Evolutionary conservation across 148 eudicot genomes (phyloP).

Genomic region (Rhododendron griersonianum): DNA sequence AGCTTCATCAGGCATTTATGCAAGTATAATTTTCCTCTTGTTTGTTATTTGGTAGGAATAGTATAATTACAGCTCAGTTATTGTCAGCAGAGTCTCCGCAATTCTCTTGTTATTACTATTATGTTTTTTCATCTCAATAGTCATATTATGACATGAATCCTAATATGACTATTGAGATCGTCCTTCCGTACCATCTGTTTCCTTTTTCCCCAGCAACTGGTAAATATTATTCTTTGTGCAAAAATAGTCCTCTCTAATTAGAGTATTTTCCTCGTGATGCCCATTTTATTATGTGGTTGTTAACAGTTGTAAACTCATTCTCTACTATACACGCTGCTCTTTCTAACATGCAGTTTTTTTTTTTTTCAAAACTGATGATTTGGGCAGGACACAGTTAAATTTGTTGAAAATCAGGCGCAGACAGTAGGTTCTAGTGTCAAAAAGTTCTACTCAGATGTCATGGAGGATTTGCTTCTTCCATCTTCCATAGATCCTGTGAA

Average conservation of each 20-base stretch:
- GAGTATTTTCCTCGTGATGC: neutral
- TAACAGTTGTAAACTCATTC: neutral
- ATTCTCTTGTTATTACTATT: neutral
- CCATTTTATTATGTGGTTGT: neutral
- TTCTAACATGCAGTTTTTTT: neutral
- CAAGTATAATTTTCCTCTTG: neutral
- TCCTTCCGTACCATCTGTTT: neutral
- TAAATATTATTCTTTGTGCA: neutral
- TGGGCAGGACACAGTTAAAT: constrained; percentile 67
- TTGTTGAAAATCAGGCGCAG: constrained; percentile 66
- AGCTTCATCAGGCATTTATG: neutral
- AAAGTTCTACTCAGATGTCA: constrained; percentile 71
- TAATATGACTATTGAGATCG: neutral
- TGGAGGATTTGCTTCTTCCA: constrained; percentile 57
- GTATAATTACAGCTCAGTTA: neutral
- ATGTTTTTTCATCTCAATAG: no score
- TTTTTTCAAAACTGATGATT: constrained; percentile 1
- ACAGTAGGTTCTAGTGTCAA: constrained; percentile 71
- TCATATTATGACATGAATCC: no score
- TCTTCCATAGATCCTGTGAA: constrained; percentile 42
- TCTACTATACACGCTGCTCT: neutral
- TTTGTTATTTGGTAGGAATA: neutral
- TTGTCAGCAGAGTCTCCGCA: neutral
- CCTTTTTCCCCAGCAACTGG: neutral
- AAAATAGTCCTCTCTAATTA: neutral